phyloP scores from a whole-genome alignment of 176 grass and related monocot species.

The Ensete ventricosum region DNA sequence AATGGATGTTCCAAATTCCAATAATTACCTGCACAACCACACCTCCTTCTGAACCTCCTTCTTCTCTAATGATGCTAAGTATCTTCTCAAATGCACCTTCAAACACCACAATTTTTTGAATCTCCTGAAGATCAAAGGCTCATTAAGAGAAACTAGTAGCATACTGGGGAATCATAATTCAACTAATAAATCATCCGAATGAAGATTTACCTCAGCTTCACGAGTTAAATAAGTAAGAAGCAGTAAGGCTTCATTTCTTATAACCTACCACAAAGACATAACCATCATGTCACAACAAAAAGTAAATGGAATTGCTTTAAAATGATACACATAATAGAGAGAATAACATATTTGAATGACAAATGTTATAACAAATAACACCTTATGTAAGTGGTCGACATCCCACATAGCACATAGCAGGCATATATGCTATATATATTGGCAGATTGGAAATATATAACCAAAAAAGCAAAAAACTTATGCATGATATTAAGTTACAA shows the following conservation, averaged over 20 bases:
- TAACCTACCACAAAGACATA: conserved; percentile 52
- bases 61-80: conserved; percentile 98
- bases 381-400: neutral
- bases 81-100: conserved; percentile 98
- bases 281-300: conserved; percentile 4
- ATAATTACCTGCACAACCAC: conserved; percentile 93
- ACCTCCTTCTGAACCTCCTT: conserved; percentile 95
- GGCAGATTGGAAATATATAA: no score
- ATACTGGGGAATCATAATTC: conserved; percentile 1
- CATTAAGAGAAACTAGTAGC: conserved; percentile 5
- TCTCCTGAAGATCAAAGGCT: conserved; percentile 54
- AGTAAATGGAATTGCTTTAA: neutral
- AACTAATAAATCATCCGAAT: neutral
- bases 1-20: conserved; percentile 1
- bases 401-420: neutral
- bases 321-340: neutral
- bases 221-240: conserved; percentile 96
- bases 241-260: conserved; percentile 94
- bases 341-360: neutral
- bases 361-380: neutral
- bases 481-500: no score
- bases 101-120: conserved; percentile 99
- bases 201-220: conserved; percentile 66
- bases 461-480: no score
- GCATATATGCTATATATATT: neutral